phyloP scores from a whole-genome alignment of 768 basidiomycete species.

The Mycena pura region DNA sequence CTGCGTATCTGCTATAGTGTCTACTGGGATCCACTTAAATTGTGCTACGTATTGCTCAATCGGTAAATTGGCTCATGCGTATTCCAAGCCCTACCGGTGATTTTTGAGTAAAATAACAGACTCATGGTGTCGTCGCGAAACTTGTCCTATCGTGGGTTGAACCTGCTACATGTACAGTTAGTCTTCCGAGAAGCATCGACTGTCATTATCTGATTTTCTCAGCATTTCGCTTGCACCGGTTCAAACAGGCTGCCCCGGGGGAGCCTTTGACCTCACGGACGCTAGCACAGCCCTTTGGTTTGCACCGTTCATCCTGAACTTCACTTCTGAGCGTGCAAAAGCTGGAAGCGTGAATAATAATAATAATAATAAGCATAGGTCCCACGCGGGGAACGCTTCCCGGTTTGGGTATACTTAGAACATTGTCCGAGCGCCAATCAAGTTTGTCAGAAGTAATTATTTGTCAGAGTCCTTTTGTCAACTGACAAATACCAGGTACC shows the following conservation, averaged over 20 bases:
- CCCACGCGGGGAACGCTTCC: no score
- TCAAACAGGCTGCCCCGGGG: neutral
- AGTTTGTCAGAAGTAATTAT: no score
- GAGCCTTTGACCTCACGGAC: constrained; percentile 4
- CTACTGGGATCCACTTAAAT: no score
- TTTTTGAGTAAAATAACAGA: no score
- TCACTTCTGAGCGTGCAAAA: neutral
- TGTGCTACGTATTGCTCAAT: no score
- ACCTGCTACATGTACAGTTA: neutral
- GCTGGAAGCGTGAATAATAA: constrained; percentile 4
- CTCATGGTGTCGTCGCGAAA: neutral
- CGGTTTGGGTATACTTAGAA: no score
- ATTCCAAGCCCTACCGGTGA: no score
- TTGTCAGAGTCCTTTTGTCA: no score
- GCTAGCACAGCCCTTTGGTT: neutral
- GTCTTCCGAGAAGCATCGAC: neutral
- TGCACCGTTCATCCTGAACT: neutral
- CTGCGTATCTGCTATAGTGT: constrained; percentile 16
- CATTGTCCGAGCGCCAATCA: constrained; percentile 14
- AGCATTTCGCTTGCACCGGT: neutral
- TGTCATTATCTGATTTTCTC: neutral
- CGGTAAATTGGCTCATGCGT: no score
- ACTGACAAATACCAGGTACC: no score
- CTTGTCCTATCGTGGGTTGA: neutral
- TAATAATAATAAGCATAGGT: no score